These are phyloP conservation scores for Starmerella cellae DNA, from an alignment of 805 yeast genomes.

Conservation along the genomic window DNA sequence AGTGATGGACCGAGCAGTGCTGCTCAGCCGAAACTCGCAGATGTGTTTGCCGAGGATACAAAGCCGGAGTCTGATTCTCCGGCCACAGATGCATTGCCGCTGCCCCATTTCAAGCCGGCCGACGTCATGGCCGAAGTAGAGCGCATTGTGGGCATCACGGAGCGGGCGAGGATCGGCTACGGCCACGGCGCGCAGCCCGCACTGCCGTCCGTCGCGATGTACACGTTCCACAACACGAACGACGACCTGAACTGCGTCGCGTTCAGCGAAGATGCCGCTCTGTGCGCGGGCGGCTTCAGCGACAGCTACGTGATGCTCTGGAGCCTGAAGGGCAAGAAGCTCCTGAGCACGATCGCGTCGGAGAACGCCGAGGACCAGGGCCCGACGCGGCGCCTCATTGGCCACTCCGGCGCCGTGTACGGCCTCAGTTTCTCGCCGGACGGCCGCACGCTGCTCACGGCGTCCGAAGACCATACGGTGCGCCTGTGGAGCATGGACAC, in stretches of 20 bases:
- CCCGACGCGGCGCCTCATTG: slow-evolving; percentile 47
- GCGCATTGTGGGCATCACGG: slow-evolving; percentile 69
- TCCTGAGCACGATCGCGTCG: slow-evolving; percentile 29
- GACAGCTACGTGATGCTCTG: slow-evolving; percentile 84
- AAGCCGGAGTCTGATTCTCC: slow-evolving; percentile 44
- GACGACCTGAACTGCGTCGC: slow-evolving; percentile 74
- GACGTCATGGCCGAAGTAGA: slow-evolving; percentile 71
- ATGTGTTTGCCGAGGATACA: slow-evolving; percentile 45
- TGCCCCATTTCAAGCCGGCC: slow-evolving; percentile 67
- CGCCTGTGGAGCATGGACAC: slow-evolving; percentile 92
- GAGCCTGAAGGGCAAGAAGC: slow-evolving; percentile 84
- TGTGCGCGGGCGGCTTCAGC: slow-evolving; percentile 89
- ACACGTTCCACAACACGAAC: slow-evolving; percentile 91
- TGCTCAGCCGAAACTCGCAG: slow-evolving; percentile 35
- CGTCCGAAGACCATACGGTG: slow-evolving; percentile 85
- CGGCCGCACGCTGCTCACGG: slow-evolving; percentile 60
- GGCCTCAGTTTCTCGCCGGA: slow-evolving; percentile 87
- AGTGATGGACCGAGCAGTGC: neutral
- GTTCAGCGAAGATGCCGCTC: slow-evolving; percentile 74
- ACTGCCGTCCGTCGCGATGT: slow-evolving; percentile 93
- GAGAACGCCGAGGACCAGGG: slow-evolving; percentile 16
- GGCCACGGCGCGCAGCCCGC: slow-evolving; percentile 42
- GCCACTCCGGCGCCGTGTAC: slow-evolving; percentile 91
- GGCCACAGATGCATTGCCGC: slow-evolving; percentile 57
- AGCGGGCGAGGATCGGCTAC: slow-evolving; percentile 49